These are phyloP conservation scores for Sarocladium brachiariae DNA, from an alignment of 2,329 filamentous ascomycete genomes.

Conservation along the genomic window DNA sequence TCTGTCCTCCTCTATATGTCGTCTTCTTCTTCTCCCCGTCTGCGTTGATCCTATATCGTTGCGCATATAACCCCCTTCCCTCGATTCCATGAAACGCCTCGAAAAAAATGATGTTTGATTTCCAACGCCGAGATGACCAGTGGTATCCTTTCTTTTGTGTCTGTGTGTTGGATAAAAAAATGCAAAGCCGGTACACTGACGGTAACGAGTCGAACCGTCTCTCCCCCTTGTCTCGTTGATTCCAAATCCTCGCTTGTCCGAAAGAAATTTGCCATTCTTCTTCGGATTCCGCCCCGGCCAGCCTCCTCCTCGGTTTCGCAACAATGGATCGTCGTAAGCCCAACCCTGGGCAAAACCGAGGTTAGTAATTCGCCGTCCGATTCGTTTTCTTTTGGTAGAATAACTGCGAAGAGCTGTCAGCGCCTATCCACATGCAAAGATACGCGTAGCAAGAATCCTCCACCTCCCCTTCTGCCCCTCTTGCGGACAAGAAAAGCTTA, in stretches of 20 bases:
- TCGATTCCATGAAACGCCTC: constrained; percentile 1
- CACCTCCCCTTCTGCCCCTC: no score
- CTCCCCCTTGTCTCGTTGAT: no score
- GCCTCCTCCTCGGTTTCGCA: no score
- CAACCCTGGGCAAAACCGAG: constrained; percentile 41
- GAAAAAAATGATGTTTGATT: no score
- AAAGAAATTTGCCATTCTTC: no score
- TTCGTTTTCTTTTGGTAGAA: constrained; percentile 64
- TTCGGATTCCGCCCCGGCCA: no score
- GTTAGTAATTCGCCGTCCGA: constrained; percentile 50
- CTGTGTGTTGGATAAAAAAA: background rate
- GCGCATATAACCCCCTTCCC: background rate
- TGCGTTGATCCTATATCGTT: background rate
- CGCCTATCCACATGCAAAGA: constrained; percentile 27
- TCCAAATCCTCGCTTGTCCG: no score
- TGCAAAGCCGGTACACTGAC: no score
- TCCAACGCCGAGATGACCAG: constrained; percentile 5
- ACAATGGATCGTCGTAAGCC: constrained; percentile 19
- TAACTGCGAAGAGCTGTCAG: constrained; percentile 30
- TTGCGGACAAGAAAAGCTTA: no score
- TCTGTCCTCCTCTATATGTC: background rate
- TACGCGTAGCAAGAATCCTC: no score
- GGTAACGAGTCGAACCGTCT: no score
- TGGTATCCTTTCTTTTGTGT: constrained; percentile 1
- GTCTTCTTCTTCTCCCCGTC: background rate